These are phyloP conservation scores for Meira miltonrushii DNA, from an alignment of 1,284 basidiomycete species.

Conservation along the genomic window DNA sequence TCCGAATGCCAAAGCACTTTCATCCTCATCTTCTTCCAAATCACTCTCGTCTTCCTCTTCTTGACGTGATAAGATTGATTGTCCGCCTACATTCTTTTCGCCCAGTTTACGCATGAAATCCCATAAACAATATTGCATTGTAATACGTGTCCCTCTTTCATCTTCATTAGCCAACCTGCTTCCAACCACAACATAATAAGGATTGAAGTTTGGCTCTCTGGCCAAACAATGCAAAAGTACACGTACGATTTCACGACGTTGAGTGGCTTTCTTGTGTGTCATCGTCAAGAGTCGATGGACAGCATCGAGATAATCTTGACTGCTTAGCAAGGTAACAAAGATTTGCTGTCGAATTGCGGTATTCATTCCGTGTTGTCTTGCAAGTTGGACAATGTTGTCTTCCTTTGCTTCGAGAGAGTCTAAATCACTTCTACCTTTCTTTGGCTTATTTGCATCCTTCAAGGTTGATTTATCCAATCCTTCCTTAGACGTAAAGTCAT, in stretches of 20 bases:
- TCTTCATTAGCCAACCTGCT: constrained; percentile 45
- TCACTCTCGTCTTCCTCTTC: constrained; percentile 55
- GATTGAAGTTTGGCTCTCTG: constrained; percentile 79
- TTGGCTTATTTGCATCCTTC: constrained; percentile 54
- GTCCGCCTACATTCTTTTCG: constrained; percentile 67
- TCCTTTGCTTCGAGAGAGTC: constrained; percentile 51
- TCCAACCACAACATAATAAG: constrained; percentile 84
- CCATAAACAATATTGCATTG: constrained; percentile 93
- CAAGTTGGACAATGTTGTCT: constrained; percentile 65
- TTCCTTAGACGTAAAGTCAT: constrained; percentile 51
- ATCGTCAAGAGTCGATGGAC: constrained; percentile 78
- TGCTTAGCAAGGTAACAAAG: constrained; percentile 86
- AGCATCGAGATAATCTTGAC: constrained; percentile 86
- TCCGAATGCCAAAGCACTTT: background rate
- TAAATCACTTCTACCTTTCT: constrained; percentile 66
- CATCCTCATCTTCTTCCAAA: constrained; percentile 37
- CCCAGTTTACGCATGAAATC: constrained; percentile 90
- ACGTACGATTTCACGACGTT: constrained; percentile 87
- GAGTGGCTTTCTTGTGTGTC: constrained; percentile 71
- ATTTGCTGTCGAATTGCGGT: constrained; percentile 86
- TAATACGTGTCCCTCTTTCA: constrained; percentile 70
- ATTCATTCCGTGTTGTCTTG: constrained; percentile 94
- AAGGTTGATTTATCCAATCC: constrained; percentile 59
- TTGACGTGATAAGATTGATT: constrained; percentile 54
- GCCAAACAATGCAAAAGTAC: constrained; percentile 90